A percentile compares a stretch with the other conserved stretches of the same genome.
Conservation (phyloP, 169 alveolate species). For the Cryptosporidium baileyi region DNA sequence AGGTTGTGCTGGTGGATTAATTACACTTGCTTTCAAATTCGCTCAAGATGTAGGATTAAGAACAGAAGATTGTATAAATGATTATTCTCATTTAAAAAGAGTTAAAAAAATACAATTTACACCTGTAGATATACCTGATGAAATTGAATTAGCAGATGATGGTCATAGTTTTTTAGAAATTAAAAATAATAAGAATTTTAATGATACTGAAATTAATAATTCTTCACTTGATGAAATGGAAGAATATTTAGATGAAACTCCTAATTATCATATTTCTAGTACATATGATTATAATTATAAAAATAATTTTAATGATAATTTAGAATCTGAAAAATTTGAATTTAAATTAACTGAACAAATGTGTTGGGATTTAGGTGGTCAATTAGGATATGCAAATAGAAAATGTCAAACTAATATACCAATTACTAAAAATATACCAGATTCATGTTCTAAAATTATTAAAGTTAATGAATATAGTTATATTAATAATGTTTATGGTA, state of each 20-base stretch:
- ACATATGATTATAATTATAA: not conserved
- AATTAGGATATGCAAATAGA: conserved; percentile 42
- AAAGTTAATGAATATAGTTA: conserved; percentile 46
- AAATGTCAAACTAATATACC: conserved; percentile 8
- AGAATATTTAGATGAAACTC: not conserved
- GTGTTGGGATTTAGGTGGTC: conserved; percentile 69
- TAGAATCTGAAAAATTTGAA: not conserved
- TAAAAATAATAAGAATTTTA: not conserved
- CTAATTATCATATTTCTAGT: conserved; percentile 14
- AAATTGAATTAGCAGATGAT: conserved; percentile 22
- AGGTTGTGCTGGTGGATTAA: conserved; percentile 66
- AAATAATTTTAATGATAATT: not conserved
- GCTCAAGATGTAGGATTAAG: conserved; percentile 59
- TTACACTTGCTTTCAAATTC: conserved; percentile 50
- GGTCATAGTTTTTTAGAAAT: conserved; percentile 60
- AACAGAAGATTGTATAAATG: conserved; percentile 41
- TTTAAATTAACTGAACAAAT: not conserved
- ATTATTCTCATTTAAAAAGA: conserved; percentile 1
- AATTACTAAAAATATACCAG: conserved; percentile 37
- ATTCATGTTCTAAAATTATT: conserved; percentile 15
- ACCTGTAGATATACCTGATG: conserved; percentile 41
- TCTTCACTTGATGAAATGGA: not conserved
- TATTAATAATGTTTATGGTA: conserved; percentile 47
- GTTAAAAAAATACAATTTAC: conserved; percentile 14
- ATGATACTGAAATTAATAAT: not conserved